phyloP scores from a whole-genome alignment of 2,329 filamentous ascomycete genomes.

The Colletotrichum nymphaeae region DNA sequence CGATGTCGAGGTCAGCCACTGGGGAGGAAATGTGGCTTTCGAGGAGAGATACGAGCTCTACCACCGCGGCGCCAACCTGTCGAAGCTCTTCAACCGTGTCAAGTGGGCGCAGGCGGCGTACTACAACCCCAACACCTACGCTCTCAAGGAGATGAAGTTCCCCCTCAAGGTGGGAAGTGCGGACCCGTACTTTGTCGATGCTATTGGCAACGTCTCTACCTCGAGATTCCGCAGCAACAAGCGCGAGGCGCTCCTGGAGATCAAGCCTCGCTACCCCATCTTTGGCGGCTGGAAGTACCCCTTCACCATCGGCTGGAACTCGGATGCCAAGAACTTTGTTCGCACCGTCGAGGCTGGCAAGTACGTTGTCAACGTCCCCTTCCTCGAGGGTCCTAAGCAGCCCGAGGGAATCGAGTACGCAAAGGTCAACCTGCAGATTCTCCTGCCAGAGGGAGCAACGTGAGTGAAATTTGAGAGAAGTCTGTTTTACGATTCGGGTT shows the following conservation, averaged over 20 bases:
- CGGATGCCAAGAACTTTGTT: slow-evolving; percentile 81
- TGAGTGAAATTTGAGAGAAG: slow-evolving; percentile 57
- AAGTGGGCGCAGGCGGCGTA: slow-evolving; percentile 80
- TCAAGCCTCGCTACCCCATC: slow-evolving; percentile 94
- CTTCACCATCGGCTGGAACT: slow-evolving; percentile 97
- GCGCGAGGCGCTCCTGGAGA: slow-evolving; percentile 84
- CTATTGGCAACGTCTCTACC: slow-evolving; percentile 96
- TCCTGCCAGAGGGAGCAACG: slow-evolving; percentile 92
- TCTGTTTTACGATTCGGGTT: background rate
- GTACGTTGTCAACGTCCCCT: slow-evolving; percentile 89
- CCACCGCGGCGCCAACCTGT: slow-evolving; percentile 86
- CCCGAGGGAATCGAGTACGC: slow-evolving; percentile 88
- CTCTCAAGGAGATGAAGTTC: slow-evolving; percentile 84
- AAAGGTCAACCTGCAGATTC: slow-evolving; percentile 80
- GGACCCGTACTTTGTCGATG: slow-evolving; percentile 94
- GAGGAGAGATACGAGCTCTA: slow-evolving; percentile 93
- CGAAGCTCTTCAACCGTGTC: slow-evolving; percentile 78
- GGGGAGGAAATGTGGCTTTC: slow-evolving; percentile 95
- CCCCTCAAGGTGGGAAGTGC: slow-evolving; percentile 82
- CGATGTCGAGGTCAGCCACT: slow-evolving; percentile 95
- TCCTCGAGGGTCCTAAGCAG: slow-evolving; percentile 92
- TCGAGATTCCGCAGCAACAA: slow-evolving; percentile 84
- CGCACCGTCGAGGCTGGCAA: slow-evolving; percentile 69
- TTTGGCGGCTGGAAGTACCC: slow-evolving; percentile 99
- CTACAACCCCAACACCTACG: slow-evolving; percentile 80